Conservation (phyloP, 441 rosid genomes). For the California macrophylla region DNA sequence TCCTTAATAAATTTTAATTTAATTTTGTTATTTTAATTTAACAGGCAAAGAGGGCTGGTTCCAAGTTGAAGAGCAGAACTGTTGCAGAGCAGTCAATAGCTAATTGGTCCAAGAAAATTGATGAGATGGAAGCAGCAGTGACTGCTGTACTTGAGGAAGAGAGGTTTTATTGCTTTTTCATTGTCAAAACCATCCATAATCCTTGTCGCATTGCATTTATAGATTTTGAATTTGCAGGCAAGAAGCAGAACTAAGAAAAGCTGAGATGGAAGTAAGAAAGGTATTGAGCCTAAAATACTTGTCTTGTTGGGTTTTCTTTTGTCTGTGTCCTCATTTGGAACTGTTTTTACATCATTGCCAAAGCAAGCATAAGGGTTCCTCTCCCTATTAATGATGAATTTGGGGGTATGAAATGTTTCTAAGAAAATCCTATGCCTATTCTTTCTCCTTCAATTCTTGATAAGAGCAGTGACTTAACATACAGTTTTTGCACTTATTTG, state of each 20-base stretch:
- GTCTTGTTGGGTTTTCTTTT: not conserved
- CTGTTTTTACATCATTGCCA: not conserved
- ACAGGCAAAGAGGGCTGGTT: constrained; percentile 85
- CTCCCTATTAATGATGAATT: not conserved
- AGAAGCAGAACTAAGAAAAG: constrained; percentile 80
- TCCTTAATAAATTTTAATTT: not conserved
- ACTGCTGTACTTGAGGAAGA: constrained; percentile 65
- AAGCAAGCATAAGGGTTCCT: not conserved
- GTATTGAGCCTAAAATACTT: constrained; percentile 25
- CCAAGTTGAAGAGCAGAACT: constrained; percentile 80
- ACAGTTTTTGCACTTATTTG: not conserved
- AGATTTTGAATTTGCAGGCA: constrained; percentile 43
- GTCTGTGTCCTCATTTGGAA: not conserved
- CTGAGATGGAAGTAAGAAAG: constrained; percentile 95
- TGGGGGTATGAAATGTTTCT: not conserved
- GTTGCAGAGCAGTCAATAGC: constrained; percentile 79
- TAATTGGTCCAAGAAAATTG: constrained; percentile 83
- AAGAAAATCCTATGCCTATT: not conserved
- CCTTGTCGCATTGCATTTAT: constrained; percentile 13
- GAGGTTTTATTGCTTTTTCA: constrained; percentile 40
- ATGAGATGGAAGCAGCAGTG: constrained; percentile 77
- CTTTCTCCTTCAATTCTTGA: not conserved
- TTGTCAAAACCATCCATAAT: not conserved
- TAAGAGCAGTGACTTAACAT: not conserved
- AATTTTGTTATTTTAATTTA: constrained; percentile 12